A percentile compares a stretch with the other conserved stretches of the same genome.
These are phyloP conservation scores for Daedaleopsis sinensis DNA, from an alignment of 768 basidiomycete species.

Conservation along the genomic window DNA sequence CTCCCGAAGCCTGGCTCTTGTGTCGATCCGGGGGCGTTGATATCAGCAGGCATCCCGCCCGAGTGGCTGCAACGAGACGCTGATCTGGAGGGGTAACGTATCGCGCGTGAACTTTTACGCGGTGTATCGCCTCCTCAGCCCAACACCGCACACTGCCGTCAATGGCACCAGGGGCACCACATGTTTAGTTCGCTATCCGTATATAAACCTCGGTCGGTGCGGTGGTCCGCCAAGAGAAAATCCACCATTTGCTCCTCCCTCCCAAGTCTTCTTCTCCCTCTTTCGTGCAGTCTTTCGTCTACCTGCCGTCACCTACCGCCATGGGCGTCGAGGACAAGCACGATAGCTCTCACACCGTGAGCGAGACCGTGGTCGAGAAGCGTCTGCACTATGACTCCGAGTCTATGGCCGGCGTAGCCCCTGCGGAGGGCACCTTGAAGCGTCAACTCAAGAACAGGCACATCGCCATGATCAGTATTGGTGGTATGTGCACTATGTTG, in stretches of 20 bases:
- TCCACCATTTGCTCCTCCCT: constrained; percentile 6
- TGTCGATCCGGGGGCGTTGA: no score
- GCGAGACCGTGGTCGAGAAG: constrained; percentile 17
- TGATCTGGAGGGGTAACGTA: neutral
- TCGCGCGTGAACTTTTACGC: neutral
- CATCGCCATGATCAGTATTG: constrained; percentile 75
- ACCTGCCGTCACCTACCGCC: neutral
- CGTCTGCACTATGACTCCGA: constrained; percentile 20
- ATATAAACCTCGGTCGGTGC: constrained; percentile 12
- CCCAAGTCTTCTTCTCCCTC: constrained; percentile 1
- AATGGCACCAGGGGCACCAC: constrained; percentile 5
- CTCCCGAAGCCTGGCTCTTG: no score
- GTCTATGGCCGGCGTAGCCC: constrained; percentile 7
- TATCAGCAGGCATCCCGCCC: no score
- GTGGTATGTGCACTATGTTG: constrained; percentile 25
- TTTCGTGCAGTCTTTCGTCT: constrained; percentile 2
- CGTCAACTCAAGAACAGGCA: constrained; percentile 59
- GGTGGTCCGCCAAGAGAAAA: constrained; percentile 1
- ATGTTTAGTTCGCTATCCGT: neutral
- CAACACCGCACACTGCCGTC: neutral
- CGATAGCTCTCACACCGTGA: constrained; percentile 7
- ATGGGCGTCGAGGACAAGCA: constrained; percentile 20
- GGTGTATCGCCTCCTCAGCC: constrained; percentile 6
- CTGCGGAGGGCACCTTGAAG: constrained; percentile 21
- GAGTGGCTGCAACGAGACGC: neutral